A percentile compares a stretch with the other conserved stretches of the same genome.
These are phyloP conservation scores for Phoma sp. DNA, from an alignment of 2,329 filamentous ascomycete species.

Conservation along the genomic window DNA sequence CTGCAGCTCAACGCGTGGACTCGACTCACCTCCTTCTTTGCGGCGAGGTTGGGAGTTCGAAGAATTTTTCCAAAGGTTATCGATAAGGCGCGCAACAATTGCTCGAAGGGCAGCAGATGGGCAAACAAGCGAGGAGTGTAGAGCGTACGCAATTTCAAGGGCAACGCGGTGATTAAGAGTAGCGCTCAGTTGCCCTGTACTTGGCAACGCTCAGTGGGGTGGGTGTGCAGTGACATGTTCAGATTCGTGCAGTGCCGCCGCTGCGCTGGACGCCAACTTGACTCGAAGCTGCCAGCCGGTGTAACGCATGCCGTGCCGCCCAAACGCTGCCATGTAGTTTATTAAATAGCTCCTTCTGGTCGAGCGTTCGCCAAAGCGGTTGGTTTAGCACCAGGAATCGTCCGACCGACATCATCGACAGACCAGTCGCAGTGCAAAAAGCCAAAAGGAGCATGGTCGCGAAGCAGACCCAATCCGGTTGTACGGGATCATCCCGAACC, in stretches of 20 bases:
- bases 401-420: slow-evolving; percentile 29
- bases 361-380: slow-evolving; percentile 28
- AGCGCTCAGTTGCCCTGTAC: slow-evolving; percentile 26
- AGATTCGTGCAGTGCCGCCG: slow-evolving; percentile 31
- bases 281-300: slow-evolving; percentile 30
- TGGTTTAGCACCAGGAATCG: slow-evolving; percentile 24
- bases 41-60: slow-evolving; percentile 31
- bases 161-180: slow-evolving; percentile 37
- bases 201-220: slow-evolving; percentile 38
- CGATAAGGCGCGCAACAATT: slow-evolving; percentile 27
- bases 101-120: slow-evolving; percentile 1
- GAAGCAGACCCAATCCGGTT: slow-evolving; percentile 25
- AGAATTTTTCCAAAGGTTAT: slow-evolving; percentile 29
- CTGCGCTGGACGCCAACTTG: slow-evolving; percentile 31
- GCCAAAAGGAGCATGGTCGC: slow-evolving; percentile 27
- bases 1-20: slow-evolving; percentile 16
- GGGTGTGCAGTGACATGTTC: slow-evolving; percentile 36
- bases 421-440: slow-evolving; percentile 21
- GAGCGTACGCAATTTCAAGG: slow-evolving; percentile 16
- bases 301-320: slow-evolving; percentile 34
- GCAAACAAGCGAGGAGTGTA: background rate
- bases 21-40: slow-evolving; percentile 28
- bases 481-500: slow-evolving; percentile 26
- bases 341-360: slow-evolving; percentile 23
- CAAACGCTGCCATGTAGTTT: slow-evolving; percentile 28